Evolutionary conservation across 805 yeast species (phyloP).

Genomic region (Nakazawaea anatomiae): DNA sequence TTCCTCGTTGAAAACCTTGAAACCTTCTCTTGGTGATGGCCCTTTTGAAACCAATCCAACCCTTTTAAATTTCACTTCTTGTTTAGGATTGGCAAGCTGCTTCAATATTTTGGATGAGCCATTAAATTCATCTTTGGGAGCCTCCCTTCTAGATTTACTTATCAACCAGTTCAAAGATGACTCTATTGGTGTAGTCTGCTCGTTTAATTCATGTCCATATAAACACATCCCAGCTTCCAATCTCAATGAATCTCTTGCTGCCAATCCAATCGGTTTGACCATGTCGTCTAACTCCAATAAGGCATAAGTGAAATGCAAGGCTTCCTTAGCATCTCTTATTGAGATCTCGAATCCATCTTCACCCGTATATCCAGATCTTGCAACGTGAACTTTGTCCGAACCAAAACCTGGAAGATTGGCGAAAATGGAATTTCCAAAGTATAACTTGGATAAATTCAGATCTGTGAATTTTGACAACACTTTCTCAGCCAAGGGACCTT

Average conservation of each 20-base stretch:
- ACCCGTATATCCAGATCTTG: constrained; percentile 97
- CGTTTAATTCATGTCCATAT: constrained; percentile 88
- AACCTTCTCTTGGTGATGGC: constrained; percentile 88
- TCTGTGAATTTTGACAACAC: constrained; percentile 60
- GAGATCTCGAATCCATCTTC: constrained; percentile 97
- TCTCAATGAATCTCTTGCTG: constrained; percentile 95
- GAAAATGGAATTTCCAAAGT: constrained; percentile 67
- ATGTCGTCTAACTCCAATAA: constrained; percentile 46
- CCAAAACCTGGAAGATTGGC: constrained; percentile 36
- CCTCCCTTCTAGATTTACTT: constrained; percentile 68
- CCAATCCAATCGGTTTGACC: constrained; percentile 87
- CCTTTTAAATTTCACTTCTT: constrained; percentile 49
- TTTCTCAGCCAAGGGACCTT: constrained; percentile 82
- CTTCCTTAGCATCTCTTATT: constrained; percentile 50
- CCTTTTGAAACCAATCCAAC: constrained; percentile 76
- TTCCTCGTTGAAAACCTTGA: constrained; percentile 51
- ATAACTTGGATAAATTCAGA: constrained; percentile 51
- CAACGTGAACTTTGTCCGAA: constrained; percentile 56
- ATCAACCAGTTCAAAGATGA: constrained; percentile 88
- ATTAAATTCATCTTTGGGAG: constrained; percentile 50
- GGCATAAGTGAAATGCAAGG: constrained; percentile 55
- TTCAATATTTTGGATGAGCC: constrained; percentile 66
- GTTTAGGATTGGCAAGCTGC: constrained; percentile 62
- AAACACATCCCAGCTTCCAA: constrained; percentile 98
- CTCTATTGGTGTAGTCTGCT: constrained; percentile 77